Evolutionary conservation across 1,139 yeast species (phyloP).

Genomic region (Protomyces macrosporus): DNA sequence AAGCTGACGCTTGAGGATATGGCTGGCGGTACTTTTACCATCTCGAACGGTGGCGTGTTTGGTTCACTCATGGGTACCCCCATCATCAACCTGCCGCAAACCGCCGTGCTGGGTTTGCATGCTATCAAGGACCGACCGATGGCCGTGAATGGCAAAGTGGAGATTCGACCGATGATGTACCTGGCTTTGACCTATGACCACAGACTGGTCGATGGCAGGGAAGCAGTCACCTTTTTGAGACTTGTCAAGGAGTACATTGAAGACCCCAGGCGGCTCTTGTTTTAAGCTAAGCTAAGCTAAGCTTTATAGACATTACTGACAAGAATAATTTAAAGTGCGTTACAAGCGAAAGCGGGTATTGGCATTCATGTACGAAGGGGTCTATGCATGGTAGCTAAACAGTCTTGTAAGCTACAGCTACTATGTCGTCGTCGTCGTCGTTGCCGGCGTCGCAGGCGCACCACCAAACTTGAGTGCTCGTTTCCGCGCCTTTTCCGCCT

Average conservation of each 20-base stretch:
- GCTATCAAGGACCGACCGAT: conserved; percentile 98
- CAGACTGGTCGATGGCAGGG: conserved; percentile 97
- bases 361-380: too few relatives aligned
- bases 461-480: conserved; percentile 26
- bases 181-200: conserved; percentile 97
- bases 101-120: conserved; percentile 95
- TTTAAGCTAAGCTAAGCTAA: not conserved
- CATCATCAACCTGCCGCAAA: conserved; percentile 95
- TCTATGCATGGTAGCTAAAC: not conserved
- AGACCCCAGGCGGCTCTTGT: conserved; percentile 55
- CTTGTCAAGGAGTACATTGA: conserved; percentile 94
- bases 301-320: too few relatives aligned
- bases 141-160: conserved; percentile 91
- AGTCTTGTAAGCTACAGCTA: not conserved
- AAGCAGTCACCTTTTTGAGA: conserved; percentile 95
- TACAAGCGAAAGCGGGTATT: too few relatives aligned
- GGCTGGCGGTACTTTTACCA: conserved; percentile 99
- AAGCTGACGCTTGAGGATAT: conserved; percentile 95
- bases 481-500: conserved; percentile 28
- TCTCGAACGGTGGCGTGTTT: conserved; percentile 98
- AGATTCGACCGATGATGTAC: conserved; percentile 99
- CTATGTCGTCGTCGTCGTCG: not conserved
- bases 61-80: conserved; percentile 93
- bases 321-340: too few relatives aligned
- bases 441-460: not conserved